A percentile compares a stretch with the other conserved stretches of the same genome.
These are phyloP conservation scores for Spongospora subterranea DNA, from an alignment of 208 protist species.

Conservation along the genomic window DNA sequence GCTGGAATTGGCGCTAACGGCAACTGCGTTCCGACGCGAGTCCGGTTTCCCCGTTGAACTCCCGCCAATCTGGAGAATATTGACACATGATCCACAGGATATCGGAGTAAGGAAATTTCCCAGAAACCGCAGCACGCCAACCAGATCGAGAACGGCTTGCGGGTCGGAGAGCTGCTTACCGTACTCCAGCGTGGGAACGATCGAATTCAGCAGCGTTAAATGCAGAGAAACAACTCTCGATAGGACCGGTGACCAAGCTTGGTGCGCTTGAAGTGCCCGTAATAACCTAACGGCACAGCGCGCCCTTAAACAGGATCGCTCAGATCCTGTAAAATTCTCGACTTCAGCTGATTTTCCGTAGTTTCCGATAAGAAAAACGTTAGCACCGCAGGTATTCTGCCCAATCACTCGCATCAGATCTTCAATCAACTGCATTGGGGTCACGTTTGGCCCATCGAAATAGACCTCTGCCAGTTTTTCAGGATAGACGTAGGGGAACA, in stretches of 20 bases:
- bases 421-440: not conserved
- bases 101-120: not conserved
- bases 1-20: not conserved
- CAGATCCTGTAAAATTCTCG: no score
- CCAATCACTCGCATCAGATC: constrained; percentile 2
- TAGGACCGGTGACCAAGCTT: not conserved
- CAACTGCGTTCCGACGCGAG: not conserved
- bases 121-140: constrained; percentile 17
- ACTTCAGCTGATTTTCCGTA: no score
- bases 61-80: not conserved
- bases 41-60: not conserved
- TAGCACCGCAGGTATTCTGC: not conserved
- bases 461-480: constrained; percentile 17
- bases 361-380: no score
- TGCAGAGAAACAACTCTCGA: not conserved
- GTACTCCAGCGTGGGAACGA: not conserved
- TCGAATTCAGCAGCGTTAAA: constrained; percentile 7
- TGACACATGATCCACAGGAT: not conserved
- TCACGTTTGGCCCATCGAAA: not conserved
- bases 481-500: not conserved
- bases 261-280: not conserved
- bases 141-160: constrained; percentile 7
- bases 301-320: not conserved
- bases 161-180: not conserved
- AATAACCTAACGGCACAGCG: not conserved